Conservation (phyloP, 371 early-diverging fungal genomes). For the Saksenaea vasiformis region DNA sequence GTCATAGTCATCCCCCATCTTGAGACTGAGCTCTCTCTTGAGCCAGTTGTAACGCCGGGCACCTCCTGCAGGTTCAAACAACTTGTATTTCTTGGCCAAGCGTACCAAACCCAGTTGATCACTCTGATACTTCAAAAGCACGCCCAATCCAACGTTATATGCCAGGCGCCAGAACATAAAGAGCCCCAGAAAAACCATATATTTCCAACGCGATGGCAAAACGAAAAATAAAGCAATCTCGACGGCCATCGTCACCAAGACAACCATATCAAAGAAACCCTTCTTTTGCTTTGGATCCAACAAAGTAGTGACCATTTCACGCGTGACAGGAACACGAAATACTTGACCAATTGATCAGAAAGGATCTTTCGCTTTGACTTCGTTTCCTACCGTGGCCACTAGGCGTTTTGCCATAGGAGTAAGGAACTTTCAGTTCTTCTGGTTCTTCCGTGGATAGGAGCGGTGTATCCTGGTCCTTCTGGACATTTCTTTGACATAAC, state of each 20-base stretch:
- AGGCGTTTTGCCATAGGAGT: constrained; percentile 62
- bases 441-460: neutral
- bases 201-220: constrained; percentile 33
- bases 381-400: constrained; percentile 51
- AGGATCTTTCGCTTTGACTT: neutral
- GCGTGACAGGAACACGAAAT: constrained; percentile 76
- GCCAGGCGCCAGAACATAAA: constrained; percentile 87
- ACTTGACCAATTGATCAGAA: constrained; percentile 25
- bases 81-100: constrained; percentile 58
- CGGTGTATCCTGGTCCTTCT: constrained; percentile 21
- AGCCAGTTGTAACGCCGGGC: constrained; percentile 64
- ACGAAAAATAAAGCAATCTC: constrained; percentile 69
- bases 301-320: constrained; percentile 74
- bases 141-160: constrained; percentile 89
- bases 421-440: constrained; percentile 30
- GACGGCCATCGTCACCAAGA: constrained; percentile 65
- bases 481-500: constrained; percentile 29
- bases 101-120: constrained; percentile 71
- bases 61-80: constrained; percentile 59
- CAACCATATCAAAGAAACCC: constrained; percentile 76
- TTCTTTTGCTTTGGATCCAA: constrained; percentile 67
- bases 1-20: constrained; percentile 87
- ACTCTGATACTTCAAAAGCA: constrained; percentile 81
- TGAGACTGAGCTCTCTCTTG: constrained; percentile 71
- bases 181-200: constrained; percentile 16